A percentile compares a stretch with the other conserved stretches of the same genome.
phyloP scores from a whole-genome alignment of 2,329 filamentous ascomycete genomes.

The Fusarium secorum region DNA sequence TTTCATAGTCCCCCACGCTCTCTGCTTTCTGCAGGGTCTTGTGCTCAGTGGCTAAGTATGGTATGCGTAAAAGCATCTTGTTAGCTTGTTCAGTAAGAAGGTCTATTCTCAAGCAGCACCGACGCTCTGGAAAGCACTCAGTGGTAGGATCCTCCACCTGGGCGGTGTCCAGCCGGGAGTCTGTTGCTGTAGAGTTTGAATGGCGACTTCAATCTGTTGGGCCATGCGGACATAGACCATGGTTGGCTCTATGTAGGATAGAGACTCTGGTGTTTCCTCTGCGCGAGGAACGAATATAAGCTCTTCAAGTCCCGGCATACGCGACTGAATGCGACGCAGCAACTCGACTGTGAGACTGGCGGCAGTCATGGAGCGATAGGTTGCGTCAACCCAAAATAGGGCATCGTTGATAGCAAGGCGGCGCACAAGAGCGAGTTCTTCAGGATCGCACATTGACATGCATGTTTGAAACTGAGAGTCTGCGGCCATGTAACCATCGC shows the following conservation, averaged over 20 bases:
- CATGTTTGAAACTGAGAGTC: slow-evolving; percentile 56
- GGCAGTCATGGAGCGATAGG: slow-evolving; percentile 50
- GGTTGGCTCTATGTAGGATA: slow-evolving; percentile 42
- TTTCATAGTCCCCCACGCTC: not conserved
- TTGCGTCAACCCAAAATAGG: slow-evolving; percentile 50
- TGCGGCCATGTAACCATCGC: slow-evolving; percentile 55
- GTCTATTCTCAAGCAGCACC: not conserved
- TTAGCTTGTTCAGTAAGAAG: not conserved
- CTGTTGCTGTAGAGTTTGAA: slow-evolving; percentile 45
- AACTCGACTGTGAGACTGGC: slow-evolving; percentile 52
- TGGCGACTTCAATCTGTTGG: slow-evolving; percentile 49
- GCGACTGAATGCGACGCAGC: slow-evolving; percentile 48
- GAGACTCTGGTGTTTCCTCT: slow-evolving; percentile 46
- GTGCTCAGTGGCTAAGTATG: not conserved
- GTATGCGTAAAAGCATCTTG: not conserved
- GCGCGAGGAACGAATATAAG: slow-evolving; percentile 55
- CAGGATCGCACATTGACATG: slow-evolving; percentile 52
- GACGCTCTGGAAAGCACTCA: slow-evolving; percentile 39
- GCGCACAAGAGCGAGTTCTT: slow-evolving; percentile 52
- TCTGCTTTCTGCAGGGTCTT: not conserved
- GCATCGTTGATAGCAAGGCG: slow-evolving; percentile 56
- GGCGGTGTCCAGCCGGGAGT: slow-evolving; percentile 47
- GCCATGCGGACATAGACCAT: slow-evolving; percentile 48
- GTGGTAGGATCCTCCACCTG: slow-evolving; percentile 50
- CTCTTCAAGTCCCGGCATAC: slow-evolving; percentile 52